These are phyloP conservation scores for Ramichloridium luteum DNA, from an alignment of 2,329 filamentous ascomycete genomes.

Conservation along the genomic window DNA sequence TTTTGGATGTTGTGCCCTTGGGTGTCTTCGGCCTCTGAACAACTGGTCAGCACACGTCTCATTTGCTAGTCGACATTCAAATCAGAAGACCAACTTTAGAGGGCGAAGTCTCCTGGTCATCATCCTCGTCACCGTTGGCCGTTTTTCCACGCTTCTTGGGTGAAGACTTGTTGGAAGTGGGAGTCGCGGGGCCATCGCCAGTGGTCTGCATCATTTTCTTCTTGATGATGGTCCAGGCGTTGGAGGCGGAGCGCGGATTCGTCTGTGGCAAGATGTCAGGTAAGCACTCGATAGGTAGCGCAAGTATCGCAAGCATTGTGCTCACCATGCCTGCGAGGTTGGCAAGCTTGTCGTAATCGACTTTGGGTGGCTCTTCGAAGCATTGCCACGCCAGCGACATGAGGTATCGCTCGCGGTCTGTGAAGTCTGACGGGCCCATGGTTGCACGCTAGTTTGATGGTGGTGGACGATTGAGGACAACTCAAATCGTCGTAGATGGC, in stretches of 20 bases:
- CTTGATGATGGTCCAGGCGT: slow-evolving; percentile 24
- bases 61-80: background rate
- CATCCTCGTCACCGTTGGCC: slow-evolving; percentile 7
- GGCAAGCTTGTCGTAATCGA: slow-evolving; percentile 17
- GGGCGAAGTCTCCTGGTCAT: slow-evolving; percentile 10
- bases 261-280: slow-evolving; percentile 5
- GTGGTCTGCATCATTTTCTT: slow-evolving; percentile 19
- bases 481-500: too few species aligned
- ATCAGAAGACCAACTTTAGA: slow-evolving; percentile 9
- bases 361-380: slow-evolving; percentile 19
- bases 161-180: slow-evolving; percentile 12
- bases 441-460: too few species aligned
- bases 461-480: too few species aligned
- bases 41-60: too few species aligned
- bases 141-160: slow-evolving; percentile 13
- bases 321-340: slow-evolving; percentile 9
- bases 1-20: too few species aligned
- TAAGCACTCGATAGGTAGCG: background rate
- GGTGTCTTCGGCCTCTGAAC: too few species aligned
- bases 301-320: slow-evolving; percentile 28
- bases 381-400: slow-evolving; percentile 19
- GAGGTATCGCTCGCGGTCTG: slow-evolving; percentile 16
- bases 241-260: slow-evolving; percentile 19
- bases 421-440: too few species aligned
- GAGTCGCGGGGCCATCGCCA: slow-evolving; percentile 1